Conservation (phyloP, 2,329 filamentous ascomycete species). For the Cladosporium velox region DNA sequence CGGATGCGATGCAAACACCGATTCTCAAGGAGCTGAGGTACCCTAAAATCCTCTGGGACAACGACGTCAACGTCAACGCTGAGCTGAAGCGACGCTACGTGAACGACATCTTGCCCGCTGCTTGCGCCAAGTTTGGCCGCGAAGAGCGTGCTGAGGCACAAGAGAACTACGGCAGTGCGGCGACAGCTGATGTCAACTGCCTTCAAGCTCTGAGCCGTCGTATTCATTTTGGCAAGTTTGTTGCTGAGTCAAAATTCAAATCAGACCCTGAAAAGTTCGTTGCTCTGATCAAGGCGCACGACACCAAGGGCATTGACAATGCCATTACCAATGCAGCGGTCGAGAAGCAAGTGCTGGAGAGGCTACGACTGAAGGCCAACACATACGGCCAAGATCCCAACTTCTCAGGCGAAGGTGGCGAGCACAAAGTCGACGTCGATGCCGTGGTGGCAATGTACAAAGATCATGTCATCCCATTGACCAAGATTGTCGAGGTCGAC, state of each 20-base stretch:
- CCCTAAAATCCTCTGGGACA: slow-evolving; percentile 81
- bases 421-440: slow-evolving; percentile 83
- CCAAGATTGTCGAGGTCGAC: slow-evolving; percentile 97
- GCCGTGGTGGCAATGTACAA: slow-evolving; percentile 87
- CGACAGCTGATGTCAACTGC: slow-evolving; percentile 85
- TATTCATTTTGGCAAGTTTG: slow-evolving; percentile 98
- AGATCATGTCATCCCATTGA: slow-evolving; percentile 92
- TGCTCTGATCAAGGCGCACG: slow-evolving; percentile 74
- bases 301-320: slow-evolving; percentile 78
- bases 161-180: slow-evolving; percentile 94
- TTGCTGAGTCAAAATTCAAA: slow-evolving; percentile 92
- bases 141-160: slow-evolving; percentile 74
- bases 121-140: slow-evolving; percentile 76
- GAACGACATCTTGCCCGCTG: slow-evolving; percentile 75
- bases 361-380: slow-evolving; percentile 82
- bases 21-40: slow-evolving; percentile 88
- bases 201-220: slow-evolving; percentile 86
- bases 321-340: slow-evolving; percentile 90
- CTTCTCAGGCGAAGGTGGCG: slow-evolving; percentile 44
- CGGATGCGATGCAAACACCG: slow-evolving; percentile 72
- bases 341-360: slow-evolving; percentile 86
- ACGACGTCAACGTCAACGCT: slow-evolving; percentile 87
- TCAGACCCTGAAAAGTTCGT: slow-evolving; percentile 81
- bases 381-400: slow-evolving; percentile 93
- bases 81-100: slow-evolving; percentile 86